A percentile compares a stretch with the other conserved stretches of the same genome.
Evolutionary conservation across 2,329 filamentous ascomycete genomes (phyloP).

Genomic region (Phyllosticta citriasiana): DNA sequence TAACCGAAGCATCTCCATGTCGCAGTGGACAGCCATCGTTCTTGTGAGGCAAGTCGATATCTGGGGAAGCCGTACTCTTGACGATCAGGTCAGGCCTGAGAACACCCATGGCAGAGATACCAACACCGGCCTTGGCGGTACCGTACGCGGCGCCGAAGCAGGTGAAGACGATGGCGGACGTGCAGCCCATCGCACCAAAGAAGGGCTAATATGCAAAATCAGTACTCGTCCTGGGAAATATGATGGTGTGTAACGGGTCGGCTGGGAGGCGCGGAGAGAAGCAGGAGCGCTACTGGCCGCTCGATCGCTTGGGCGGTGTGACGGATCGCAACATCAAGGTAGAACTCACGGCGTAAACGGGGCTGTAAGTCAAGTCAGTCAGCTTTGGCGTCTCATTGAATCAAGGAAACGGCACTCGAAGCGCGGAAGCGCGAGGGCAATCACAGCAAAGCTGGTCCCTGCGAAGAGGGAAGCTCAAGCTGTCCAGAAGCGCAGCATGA

Average conservation of each 20-base stretch:
- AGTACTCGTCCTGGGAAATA: slow-evolving; percentile 13
- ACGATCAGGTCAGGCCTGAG: slow-evolving; percentile 96
- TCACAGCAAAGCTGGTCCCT: slow-evolving; percentile 5
- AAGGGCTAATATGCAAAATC: slow-evolving; percentile 52
- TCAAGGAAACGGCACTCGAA: background rate
- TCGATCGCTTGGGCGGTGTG: background rate
- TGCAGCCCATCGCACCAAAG: slow-evolving; percentile 97
- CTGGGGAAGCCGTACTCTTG: slow-evolving; percentile 68
- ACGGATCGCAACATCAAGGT: slow-evolving; percentile 3
- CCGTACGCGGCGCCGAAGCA: slow-evolving; percentile 95
- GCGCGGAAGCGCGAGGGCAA: background rate
- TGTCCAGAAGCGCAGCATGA: slow-evolving; percentile 16
- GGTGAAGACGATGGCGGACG: slow-evolving; percentile 88
- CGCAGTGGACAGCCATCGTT: slow-evolving; percentile 12
- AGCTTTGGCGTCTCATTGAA: slow-evolving; percentile 27
- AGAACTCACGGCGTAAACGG: slow-evolving; percentile 94
- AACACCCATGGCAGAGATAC: slow-evolving; percentile 97
- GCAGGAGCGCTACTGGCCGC: slow-evolving; percentile 14
- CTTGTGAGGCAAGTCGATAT: background rate
- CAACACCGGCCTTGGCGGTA: slow-evolving; percentile 97
- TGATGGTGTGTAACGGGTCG: background rate
- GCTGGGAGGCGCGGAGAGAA: slow-evolving; percentile 3
- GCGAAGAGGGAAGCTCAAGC: slow-evolving; percentile 4
- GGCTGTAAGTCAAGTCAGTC: slow-evolving; percentile 49
- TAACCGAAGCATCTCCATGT: slow-evolving; percentile 11